Conservation (phyloP, 1,284 basidiomycete species). For the Inonotus hispidus region DNA sequence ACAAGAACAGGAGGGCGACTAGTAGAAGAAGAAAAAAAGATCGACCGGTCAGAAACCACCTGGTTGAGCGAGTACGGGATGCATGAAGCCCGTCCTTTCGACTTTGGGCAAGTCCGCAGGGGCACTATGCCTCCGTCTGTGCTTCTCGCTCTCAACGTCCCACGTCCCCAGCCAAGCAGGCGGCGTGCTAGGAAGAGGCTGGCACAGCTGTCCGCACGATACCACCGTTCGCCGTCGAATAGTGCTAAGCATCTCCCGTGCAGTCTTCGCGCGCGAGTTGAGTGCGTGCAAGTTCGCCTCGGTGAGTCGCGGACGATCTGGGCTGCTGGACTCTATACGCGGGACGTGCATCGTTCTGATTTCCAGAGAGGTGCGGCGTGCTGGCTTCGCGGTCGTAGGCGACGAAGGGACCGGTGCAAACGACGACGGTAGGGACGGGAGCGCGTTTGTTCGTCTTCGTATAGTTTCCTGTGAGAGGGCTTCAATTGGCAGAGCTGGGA, state of each 20-base stretch:
- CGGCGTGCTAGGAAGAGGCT: not conserved
- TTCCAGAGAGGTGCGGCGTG: slow-evolving; percentile 34
- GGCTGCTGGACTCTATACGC: slow-evolving; percentile 37
- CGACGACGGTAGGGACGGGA: slow-evolving; percentile 11
- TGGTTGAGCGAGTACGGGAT: slow-evolving; percentile 32
- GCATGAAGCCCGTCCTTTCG: slow-evolving; percentile 31
- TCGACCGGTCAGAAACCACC: slow-evolving; percentile 39
- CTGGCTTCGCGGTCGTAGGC: slow-evolving; percentile 19
- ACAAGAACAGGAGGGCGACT: not conserved
- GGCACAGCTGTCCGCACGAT: not conserved
- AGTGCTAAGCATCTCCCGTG: slow-evolving; percentile 58
- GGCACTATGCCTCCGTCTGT: slow-evolving; percentile 33
- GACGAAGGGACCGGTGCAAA: slow-evolving; percentile 27
- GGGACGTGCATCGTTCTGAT: slow-evolving; percentile 48
- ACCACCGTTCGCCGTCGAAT: slow-evolving; percentile 50
- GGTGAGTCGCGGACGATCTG: slow-evolving; percentile 38
- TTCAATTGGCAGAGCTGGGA: slow-evolving; percentile 24
- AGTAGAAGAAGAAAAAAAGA: not conserved
- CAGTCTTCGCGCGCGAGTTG: slow-evolving; percentile 47
- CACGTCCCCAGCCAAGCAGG: not conserved
- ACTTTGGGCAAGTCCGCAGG: slow-evolving; percentile 34
- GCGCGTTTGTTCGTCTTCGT: slow-evolving; percentile 25
- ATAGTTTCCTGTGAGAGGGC: slow-evolving; percentile 16
- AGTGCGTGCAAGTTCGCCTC: slow-evolving; percentile 48
- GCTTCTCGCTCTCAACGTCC: slow-evolving; percentile 29